Base-by-base conservation (phyloP, 2,329 filamentous ascomycete species). In the Diaporthe sp. region DNA sequence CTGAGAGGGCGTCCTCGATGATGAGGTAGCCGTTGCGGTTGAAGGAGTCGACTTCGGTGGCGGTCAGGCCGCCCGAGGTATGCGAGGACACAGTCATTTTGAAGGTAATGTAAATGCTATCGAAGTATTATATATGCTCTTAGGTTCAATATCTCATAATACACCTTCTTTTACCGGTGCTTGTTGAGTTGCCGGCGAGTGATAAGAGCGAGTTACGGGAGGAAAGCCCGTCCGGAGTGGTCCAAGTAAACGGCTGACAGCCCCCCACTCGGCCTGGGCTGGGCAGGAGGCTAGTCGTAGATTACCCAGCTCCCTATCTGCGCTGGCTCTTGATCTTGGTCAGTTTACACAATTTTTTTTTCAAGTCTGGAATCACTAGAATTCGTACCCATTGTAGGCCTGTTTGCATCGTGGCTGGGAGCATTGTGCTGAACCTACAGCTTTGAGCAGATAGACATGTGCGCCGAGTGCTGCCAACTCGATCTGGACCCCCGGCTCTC, bases 21-120 rank as follows among this genome's bases (percentile, higher is more conserved):
- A 98, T 90, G 76, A 98, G 93, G 86, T 97, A 98, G 85, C 97
- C 97, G 86, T 98, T 94, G 70, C 90, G 87, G 79, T 93, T 84
- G 88, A 97, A 98, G 81, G 89, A 87, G 67, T 89, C 83, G 62
- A 97, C 86, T 82, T 98, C 95, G 44, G 90, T 88, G 58, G 91
- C 84, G 22, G 93, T 93, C 75, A 98, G 93, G 74, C 93, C 93
- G 62, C 74, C 73, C 44, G 76, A n/a, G 13, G 7, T 15, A n/a
- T 74, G 73, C 10, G 61, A 44, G 28, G 62, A n/a, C 17, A 65
- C 46, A 22, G 73, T 19, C 75, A 75, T 75, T 34, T n/a, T 39
- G 15, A 4, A 2, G 4, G 15, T 8, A 3, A 10, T 28, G 5
- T 2, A 4, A 6, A 8, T 12, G 31, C 15, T 68, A 3, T 17